These are phyloP conservation scores for Phoma sp. DNA, from an alignment of 2,329 filamentous ascomycete genomes.

Conservation along the genomic window DNA sequence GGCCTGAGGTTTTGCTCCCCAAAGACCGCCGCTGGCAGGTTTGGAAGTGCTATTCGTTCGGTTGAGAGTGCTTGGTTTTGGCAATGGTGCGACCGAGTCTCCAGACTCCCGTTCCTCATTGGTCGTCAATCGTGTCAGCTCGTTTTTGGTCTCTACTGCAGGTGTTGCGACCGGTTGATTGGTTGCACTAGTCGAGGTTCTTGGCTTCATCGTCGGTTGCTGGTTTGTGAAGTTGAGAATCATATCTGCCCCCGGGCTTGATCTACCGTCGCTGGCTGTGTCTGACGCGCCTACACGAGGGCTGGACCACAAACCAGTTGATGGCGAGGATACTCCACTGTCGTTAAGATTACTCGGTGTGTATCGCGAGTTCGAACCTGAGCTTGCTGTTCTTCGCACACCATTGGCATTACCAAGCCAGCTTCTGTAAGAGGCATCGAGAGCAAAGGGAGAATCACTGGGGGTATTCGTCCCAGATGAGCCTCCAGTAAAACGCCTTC, in stretches of 20 bases:
- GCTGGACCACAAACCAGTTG: conserved; percentile 51
- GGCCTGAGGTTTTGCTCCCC: conserved; percentile 30
- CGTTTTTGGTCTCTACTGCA: conserved; percentile 11
- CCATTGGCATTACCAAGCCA: conserved; percentile 50
- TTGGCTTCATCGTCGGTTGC: conserved; percentile 25
- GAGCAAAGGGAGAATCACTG: conserved; percentile 37
- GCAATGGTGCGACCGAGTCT: conserved; percentile 41
- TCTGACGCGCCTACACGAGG: conserved; percentile 28
- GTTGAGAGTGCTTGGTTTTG: conserved; percentile 28
- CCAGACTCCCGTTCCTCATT: conserved; percentile 39
- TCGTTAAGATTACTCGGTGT: conserved; percentile 26
- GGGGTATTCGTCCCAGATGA: conserved; percentile 34
- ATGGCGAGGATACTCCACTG: conserved; percentile 30
- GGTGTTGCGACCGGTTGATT: conserved; percentile 14
- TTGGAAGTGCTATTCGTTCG: conserved; percentile 22
- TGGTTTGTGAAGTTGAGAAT: conserved; percentile 41
- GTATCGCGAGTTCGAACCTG: conserved; percentile 34
- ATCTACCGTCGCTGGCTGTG: conserved; percentile 23
- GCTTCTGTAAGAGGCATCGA: conserved; percentile 37
- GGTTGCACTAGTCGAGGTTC: conserved; percentile 14
- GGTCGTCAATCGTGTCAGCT: conserved; percentile 24
- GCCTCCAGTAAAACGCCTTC: conserved; percentile 28
- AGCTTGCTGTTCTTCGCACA: conserved; percentile 48
- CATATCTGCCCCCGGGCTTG: conserved; percentile 41
- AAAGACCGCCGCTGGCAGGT: conserved; percentile 25